Conservation (phyloP, 2,329 filamentous ascomycete genomes). For the Aspergillus oerlinghausenensis region DNA sequence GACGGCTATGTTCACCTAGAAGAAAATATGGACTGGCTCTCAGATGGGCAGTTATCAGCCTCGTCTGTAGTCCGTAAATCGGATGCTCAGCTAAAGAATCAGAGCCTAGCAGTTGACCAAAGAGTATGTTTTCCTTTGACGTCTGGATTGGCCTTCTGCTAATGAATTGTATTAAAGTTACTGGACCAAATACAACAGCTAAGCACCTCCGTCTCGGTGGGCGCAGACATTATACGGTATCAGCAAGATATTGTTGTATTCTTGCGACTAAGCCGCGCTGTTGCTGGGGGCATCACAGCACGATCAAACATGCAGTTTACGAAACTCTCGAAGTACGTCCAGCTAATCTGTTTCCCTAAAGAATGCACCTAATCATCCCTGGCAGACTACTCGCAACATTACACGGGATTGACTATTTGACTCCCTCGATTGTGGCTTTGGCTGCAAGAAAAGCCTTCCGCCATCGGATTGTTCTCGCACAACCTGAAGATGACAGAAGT, state of each 20-base stretch:
- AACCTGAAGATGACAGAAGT: slow-evolving; percentile 71
- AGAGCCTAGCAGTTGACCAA: slow-evolving; percentile 17
- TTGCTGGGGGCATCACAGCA: slow-evolving; percentile 72
- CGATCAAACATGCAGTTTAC: slow-evolving; percentile 73
- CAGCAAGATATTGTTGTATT: slow-evolving; percentile 84
- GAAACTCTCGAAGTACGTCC: slow-evolving; percentile 55
- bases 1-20: slow-evolving; percentile 74
- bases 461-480: slow-evolving; percentile 71
- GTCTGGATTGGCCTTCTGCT: not conserved
- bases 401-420: slow-evolving; percentile 74
- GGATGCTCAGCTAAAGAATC: slow-evolving; percentile 13
- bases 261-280: slow-evolving; percentile 79
- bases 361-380: not conserved
- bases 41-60: slow-evolving; percentile 30
- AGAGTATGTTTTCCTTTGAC: slow-evolving; percentile 14
- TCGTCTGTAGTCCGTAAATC: slow-evolving; percentile 35
- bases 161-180: slow-evolving; percentile 16
- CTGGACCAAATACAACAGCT: slow-evolving; percentile 59
- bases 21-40: slow-evolving; percentile 46
- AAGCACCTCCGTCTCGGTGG: slow-evolving; percentile 57
- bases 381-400: slow-evolving; percentile 63
- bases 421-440: slow-evolving; percentile 76
- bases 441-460: slow-evolving; percentile 83
- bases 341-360: not conserved
- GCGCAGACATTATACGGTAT: slow-evolving; percentile 76